Base-by-base conservation (phyloP, 192 early-diverging fungal genomes). In the Coemansia sp. region DNA sequence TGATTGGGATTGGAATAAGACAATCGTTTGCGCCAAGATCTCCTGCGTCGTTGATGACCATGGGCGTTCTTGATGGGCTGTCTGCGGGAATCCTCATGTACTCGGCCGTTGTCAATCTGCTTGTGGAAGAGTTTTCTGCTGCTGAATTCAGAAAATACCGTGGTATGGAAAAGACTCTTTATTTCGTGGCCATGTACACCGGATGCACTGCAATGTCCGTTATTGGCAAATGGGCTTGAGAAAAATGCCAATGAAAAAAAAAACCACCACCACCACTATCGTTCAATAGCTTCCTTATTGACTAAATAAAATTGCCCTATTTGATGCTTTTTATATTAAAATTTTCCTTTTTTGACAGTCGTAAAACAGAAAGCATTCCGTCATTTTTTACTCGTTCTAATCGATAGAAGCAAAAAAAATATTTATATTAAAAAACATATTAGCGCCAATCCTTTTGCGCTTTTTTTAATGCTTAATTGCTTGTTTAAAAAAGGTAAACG, bases 31-130 rank as follows among this genome's bases (percentile, higher is more conserved):
- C 89, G 20, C 84, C 84, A 2, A 69, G 82, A 10, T 84, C 85
- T 0, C 60, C 73, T 0, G 62, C 78, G 0, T 71, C 88, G 4
- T 72, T 94, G 25, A 54, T 92, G 16, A 69, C 87, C 11, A 87
- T 91, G 69, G 95, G 92, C 4, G 83, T 94, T 18, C 77, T 96
- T 17, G 91, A 96, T 56, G 75, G 89, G 3, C 38, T 94, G 31
- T 91, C 90, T 2, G 89, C 92, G 0, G 93, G 94, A 12, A 94
- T 95, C 28, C 69, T 96, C 25, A 68, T 94, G 14, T 94, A 95
- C 75, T 89, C 85, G 52, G 86, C 91, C 2, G 76, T 91, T 40
- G 88, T 89, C 25, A 88, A 92, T 51, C 69, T 95, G 54, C 87
- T 95, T 61, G 83, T 86, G 5, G 76, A 84, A 22, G 92, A 94